Evolutionary conservation across 345 rosid genomes (phyloP).

Genomic region (Adansonia digitata): DNA sequence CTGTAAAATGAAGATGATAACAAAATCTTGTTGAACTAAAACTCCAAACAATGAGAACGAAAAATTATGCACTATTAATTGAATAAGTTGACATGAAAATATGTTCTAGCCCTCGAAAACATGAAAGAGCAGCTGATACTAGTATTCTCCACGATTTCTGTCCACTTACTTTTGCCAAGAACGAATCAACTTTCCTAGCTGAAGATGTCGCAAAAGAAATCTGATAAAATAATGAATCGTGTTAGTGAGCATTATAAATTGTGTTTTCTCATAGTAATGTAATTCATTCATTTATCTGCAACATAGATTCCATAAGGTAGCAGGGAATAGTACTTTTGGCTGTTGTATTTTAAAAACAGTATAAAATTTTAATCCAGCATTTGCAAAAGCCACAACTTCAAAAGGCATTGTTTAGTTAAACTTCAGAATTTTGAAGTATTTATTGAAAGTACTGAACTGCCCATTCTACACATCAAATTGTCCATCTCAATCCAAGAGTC

Average conservation of each 20-base stretch:
- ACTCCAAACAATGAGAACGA: not conserved
- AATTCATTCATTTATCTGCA: not conserved
- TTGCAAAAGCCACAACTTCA: not conserved
- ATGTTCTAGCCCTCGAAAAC: constrained; percentile 3
- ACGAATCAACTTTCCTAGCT: constrained; percentile 30
- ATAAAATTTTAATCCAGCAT: not conserved
- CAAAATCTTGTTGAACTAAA: not conserved
- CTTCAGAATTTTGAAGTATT: not conserved
- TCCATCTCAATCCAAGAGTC: not conserved
- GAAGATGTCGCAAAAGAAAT: constrained; percentile 48
- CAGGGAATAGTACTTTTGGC: not conserved
- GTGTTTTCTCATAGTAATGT: not conserved
- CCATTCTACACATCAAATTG: not conserved
- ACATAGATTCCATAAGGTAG: not conserved
- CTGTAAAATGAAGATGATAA: constrained; percentile 47
- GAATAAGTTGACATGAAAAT: constrained; percentile 6
- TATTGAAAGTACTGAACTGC: not conserved
- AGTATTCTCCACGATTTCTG: not conserved
- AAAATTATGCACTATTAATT: constrained; percentile 1
- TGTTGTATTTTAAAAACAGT: not conserved
- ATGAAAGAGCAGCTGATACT: not conserved
- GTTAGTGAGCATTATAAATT: constrained; percentile 10
- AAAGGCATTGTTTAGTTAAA: not conserved
- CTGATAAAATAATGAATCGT: constrained; percentile 29
- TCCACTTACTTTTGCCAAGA: constrained; percentile 58